These are phyloP conservation scores for Isatis tinctoria DNA, from an alignment of 345 rosid genomes.

Conservation along the genomic window DNA sequence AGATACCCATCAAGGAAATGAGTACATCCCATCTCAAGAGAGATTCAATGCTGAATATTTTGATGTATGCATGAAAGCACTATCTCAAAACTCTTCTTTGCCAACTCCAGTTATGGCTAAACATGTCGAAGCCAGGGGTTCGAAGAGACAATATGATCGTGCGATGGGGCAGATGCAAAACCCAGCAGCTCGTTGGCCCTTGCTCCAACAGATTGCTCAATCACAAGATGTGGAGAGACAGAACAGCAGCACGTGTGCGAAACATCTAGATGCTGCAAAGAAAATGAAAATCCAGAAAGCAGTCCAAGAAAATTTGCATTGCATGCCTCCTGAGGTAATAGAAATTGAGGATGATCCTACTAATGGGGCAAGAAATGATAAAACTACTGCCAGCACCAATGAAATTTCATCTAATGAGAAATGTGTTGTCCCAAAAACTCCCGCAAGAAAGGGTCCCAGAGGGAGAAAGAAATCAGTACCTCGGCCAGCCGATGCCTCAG, in stretches of 20 bases:
- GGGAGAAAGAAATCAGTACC: not conserved
- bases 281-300: constrained; percentile 42
- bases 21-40: constrained; percentile 25
- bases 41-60: constrained; percentile 20
- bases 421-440: not conserved
- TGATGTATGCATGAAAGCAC: constrained; percentile 29
- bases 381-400: constrained; percentile 12
- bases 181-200: constrained; percentile 14
- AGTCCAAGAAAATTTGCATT: constrained; percentile 11
- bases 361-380: constrained; percentile 22
- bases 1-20: constrained; percentile 23
- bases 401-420: constrained; percentile 10
- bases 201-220: constrained; percentile 25
- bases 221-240: constrained; percentile 27
- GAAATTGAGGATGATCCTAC: constrained; percentile 26
- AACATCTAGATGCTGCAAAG: constrained; percentile 31
- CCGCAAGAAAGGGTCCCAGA: not conserved
- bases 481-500: not conserved
- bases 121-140: constrained; percentile 35
- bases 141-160: constrained; percentile 43
- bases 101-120: constrained; percentile 28
- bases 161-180: constrained; percentile 32
- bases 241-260: constrained; percentile 11
- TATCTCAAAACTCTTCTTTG: constrained; percentile 21
- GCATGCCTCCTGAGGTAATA: constrained; percentile 22